phyloP scores from a whole-genome alignment of 2,329 filamentous ascomycete species.

The Colletotrichum acutatum region DNA sequence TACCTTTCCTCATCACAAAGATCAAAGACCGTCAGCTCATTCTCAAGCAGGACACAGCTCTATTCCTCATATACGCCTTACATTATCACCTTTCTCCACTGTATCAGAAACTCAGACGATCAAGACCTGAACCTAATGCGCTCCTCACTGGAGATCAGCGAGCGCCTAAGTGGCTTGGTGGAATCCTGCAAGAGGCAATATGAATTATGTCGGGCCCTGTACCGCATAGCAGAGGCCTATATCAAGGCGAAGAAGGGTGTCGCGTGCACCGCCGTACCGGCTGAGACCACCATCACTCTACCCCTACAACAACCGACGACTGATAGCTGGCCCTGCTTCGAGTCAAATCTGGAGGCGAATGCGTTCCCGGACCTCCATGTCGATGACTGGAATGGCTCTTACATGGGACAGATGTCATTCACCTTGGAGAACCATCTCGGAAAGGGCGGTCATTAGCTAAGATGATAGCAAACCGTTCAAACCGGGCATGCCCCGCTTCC shows the following conservation, averaged over 20 bases:
- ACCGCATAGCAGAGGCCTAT: conserved; percentile 27
- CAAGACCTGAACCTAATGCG: conserved; percentile 26
- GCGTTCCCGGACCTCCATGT: neutral
- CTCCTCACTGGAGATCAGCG: conserved; percentile 14
- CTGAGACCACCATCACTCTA: neutral
- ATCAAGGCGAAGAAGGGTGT: conserved; percentile 18
- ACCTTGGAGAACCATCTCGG: conserved; percentile 18
- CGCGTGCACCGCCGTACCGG: neutral
- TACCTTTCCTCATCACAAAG: no score
- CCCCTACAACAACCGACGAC: neutral
- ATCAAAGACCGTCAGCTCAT: neutral
- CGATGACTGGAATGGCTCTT: conserved; percentile 10
- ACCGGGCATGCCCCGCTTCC: no score
- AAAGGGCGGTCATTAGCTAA: neutral
- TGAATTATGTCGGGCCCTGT: conserved; percentile 14
- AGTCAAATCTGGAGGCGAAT: neutral
- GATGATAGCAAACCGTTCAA: no score
- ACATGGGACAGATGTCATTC: conserved; percentile 24
- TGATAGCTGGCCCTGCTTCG: conserved; percentile 6
- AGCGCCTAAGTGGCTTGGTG: conserved; percentile 7
- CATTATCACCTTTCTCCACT: conserved; percentile 38
- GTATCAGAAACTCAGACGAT: conserved; percentile 29
- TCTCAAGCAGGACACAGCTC: conserved; percentile 34
- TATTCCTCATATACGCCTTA: conserved; percentile 39
- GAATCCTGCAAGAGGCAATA: conserved; percentile 21